These are phyloP conservation scores for Lactifluus volemus DNA, from an alignment of 768 basidiomycete species.

Conservation along the genomic window DNA sequence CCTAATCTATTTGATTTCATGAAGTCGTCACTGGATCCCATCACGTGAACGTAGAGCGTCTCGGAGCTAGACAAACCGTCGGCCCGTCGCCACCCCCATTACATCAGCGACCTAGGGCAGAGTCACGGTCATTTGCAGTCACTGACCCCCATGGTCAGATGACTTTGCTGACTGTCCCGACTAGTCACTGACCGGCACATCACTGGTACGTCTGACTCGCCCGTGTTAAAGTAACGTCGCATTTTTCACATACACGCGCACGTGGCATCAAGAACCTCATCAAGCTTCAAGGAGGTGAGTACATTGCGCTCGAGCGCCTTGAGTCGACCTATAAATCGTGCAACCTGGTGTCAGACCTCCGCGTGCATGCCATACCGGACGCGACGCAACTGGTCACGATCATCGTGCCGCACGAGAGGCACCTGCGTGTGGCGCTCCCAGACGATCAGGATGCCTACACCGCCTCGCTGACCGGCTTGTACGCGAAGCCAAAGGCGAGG, in stretches of 20 bases:
- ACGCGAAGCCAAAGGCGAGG: conserved; percentile 44
- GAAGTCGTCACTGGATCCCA: too few relatives aligned
- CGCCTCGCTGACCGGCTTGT: conserved; percentile 44
- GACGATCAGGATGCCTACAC: conserved; percentile 29
- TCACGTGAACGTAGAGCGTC: too few relatives aligned
- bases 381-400: conserved; percentile 81
- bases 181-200: too few relatives aligned
- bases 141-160: too few relatives aligned
- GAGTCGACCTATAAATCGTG: conserved; percentile 84
- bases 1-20: too few relatives aligned
- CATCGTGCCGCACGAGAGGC: conserved; percentile 70
- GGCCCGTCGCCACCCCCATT: too few relatives aligned
- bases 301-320: conserved; percentile 86
- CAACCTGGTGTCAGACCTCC: conserved; percentile 70
- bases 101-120: too few relatives aligned
- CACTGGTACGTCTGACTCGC: conserved; percentile 35
- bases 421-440: conserved; percentile 54
- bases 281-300: conserved; percentile 80
- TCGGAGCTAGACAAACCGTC: too few relatives aligned
- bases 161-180: too few relatives aligned
- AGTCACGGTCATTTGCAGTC: too few relatives aligned
- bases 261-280: conserved; percentile 79
- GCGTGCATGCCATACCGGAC: conserved; percentile 67
- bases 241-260: not conserved
- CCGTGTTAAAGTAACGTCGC: too few relatives aligned